phyloP scores from a whole-genome alignment of 106 monocot genomes.

The Apostasia shenzhenica region DNA sequence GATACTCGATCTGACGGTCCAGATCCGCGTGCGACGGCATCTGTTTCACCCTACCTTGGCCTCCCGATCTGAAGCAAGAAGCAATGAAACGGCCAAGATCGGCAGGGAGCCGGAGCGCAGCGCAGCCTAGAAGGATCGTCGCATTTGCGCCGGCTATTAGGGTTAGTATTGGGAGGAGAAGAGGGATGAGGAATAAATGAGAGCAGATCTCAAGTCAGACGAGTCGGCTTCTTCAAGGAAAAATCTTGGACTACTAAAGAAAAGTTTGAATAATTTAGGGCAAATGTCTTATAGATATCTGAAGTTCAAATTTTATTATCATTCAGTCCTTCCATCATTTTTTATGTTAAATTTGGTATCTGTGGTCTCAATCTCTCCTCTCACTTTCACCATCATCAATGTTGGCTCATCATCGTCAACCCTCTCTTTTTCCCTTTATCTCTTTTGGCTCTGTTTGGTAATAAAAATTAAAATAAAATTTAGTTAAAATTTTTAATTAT shows the following conservation, averaged over 20 bases:
- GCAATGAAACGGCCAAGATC: constrained; percentile 6
- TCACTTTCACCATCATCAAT: too few species aligned
- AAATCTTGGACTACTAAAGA: constrained; percentile 30
- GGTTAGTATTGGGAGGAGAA: background rate
- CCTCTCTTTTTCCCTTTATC: too few species aligned
- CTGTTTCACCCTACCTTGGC: background rate
- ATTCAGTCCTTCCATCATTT: background rate
- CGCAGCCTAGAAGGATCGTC: background rate
- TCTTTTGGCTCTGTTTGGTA: too few species aligned
- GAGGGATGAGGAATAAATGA: too few species aligned
- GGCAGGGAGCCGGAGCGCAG: background rate
- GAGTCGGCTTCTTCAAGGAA: background rate
- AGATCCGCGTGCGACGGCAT: constrained; percentile 13
- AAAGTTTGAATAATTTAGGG: background rate
- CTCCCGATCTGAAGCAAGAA: constrained; percentile 1
- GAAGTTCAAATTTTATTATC: constrained; percentile 27
- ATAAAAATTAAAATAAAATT: too few species aligned
- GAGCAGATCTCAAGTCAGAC: background rate
- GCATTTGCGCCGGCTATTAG: background rate
- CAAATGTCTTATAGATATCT: constrained; percentile 22
- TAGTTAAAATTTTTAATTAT: too few species aligned
- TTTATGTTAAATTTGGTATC: too few species aligned
- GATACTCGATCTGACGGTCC: constrained; percentile 20
- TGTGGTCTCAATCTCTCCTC: too few species aligned
- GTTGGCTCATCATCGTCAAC: too few species aligned